Base-by-base conservation (phyloP, 1,284 basidiomycete species). In the Ustilago tritici region DNA sequence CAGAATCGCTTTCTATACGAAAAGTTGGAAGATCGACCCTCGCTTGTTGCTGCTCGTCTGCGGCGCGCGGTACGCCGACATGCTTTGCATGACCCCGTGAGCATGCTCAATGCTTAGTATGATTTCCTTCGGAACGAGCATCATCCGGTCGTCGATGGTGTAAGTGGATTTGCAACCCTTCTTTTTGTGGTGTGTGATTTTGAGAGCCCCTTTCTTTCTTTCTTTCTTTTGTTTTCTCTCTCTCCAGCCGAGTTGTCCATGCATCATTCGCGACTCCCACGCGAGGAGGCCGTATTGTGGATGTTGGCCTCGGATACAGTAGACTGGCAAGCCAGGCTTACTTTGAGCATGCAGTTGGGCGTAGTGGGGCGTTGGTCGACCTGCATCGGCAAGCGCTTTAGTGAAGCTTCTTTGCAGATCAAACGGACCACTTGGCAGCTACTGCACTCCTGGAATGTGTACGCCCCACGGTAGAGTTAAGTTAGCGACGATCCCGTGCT, bases 371-470 rank as follows among this genome's bases (percentile, higher is more conserved):
- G 64, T 60, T 31, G 46, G 63, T 55, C 23, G n/a, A 40, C 61
- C 35, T 58, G 66, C 61, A 59, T 69, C 66, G 40, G 52, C 55
- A 41, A 36, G 52, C n/a, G 23, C 38, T n/a, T 32, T 10, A 6
- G 35, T 19, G 19, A 34, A 57, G 36, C 40, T 67, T 57, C 47
- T 61, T 15, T 50, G 36, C 36, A 50, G 58, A 59, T 61, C 23
- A 32, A n/a, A 38, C 56, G 19, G 11, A 41, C 23, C 23, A 28
- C 12, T 15, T 23, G 54, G 8, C 36, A 40, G 12, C 8, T 11
- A 23, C 17, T 19, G 1, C 17, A 11, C 36, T 32, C 61, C 53
- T 14, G 23, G 23, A 38, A 28, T 43, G 14, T 14, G 23, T 23
- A 49, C 31, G 32, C 9, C 52, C 52, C 31, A 36, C 15, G 19